phyloP scores from a whole-genome alignment of 78 protist genomes.

The Guillardia theta region DNA sequence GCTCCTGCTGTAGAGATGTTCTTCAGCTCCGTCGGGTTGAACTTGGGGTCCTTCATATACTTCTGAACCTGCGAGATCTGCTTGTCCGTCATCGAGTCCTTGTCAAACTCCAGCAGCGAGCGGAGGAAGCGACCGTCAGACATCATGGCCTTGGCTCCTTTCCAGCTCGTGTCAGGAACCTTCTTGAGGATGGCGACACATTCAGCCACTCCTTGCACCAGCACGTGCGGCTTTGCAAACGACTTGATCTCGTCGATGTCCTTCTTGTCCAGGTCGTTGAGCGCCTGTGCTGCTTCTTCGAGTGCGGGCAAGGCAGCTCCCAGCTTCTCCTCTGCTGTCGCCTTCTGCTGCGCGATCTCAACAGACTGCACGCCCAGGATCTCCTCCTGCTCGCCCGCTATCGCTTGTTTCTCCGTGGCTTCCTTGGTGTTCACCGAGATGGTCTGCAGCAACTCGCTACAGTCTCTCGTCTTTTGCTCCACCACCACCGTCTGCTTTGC shows the following conservation, averaged over 20 bases:
- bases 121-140: slow-evolving; percentile 52
- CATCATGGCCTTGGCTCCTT: slow-evolving; percentile 72
- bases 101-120: slow-evolving; percentile 50
- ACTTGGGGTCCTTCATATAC: slow-evolving; percentile 9
- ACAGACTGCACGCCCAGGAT: not conserved
- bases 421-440: not conserved
- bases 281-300: slow-evolving; percentile 64
- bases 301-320: slow-evolving; percentile 85
- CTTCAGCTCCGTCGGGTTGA: slow-evolving; percentile 33
- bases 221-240: slow-evolving; percentile 66
- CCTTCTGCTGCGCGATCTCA: not conserved
- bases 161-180: slow-evolving; percentile 58
- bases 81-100: slow-evolving; percentile 48
- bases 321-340: slow-evolving; percentile 64
- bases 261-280: slow-evolving; percentile 54
- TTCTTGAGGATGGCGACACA: slow-evolving; percentile 65
- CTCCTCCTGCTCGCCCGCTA: not conserved
- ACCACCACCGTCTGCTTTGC: slow-evolving; percentile 54
- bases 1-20: slow-evolving; percentile 39
- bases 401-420: not conserved
- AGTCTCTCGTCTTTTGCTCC: slow-evolving; percentile 53
- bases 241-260: slow-evolving; percentile 70
- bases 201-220: slow-evolving; percentile 30
- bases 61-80: not conserved
- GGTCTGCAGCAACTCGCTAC: not conserved